phyloP scores from a whole-genome alignment of 2,329 filamentous ascomycete species.

The Dendryphion nanum region DNA sequence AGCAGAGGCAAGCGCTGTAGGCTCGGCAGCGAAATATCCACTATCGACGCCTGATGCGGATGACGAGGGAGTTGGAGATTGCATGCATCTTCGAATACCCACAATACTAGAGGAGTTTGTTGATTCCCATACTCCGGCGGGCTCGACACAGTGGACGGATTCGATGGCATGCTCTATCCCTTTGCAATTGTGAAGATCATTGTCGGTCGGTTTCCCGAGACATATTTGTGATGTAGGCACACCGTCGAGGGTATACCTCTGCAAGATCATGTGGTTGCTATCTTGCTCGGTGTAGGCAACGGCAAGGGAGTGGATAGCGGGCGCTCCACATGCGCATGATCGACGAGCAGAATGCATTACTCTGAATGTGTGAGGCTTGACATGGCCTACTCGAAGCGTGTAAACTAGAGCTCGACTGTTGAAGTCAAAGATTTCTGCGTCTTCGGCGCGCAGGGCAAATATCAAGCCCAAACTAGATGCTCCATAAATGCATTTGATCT shows the following conservation, averaged over 20 bases:
- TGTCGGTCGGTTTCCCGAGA: constrained; percentile 48
- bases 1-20: constrained; percentile 17
- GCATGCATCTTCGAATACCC: constrained; percentile 56
- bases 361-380: constrained; percentile 60
- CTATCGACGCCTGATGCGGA: constrained; percentile 26
- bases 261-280: constrained; percentile 62
- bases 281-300: constrained; percentile 62
- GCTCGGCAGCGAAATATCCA: constrained; percentile 10
- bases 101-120: constrained; percentile 61
- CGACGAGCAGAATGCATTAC: constrained; percentile 57
- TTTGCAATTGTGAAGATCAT: constrained; percentile 29
- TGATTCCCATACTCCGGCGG: constrained; percentile 65
- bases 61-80: constrained; percentile 26
- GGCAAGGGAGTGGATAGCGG: constrained; percentile 61
- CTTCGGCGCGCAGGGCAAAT: constrained; percentile 57
- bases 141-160: constrained; percentile 53
- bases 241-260: constrained; percentile 60
- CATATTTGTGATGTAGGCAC: constrained; percentile 55
- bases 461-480: constrained; percentile 60
- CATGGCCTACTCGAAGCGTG: constrained; percentile 59
- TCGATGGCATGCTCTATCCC: constrained; percentile 47
- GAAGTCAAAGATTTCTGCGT: constrained; percentile 63
- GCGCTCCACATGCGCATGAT: constrained; percentile 53
- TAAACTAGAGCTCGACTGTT: constrained; percentile 57
- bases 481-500: constrained; percentile 58